Evolutionary conservation across 129 eudicot species (phyloP).

Genomic region (Gnaphalium uliginosum): DNA sequence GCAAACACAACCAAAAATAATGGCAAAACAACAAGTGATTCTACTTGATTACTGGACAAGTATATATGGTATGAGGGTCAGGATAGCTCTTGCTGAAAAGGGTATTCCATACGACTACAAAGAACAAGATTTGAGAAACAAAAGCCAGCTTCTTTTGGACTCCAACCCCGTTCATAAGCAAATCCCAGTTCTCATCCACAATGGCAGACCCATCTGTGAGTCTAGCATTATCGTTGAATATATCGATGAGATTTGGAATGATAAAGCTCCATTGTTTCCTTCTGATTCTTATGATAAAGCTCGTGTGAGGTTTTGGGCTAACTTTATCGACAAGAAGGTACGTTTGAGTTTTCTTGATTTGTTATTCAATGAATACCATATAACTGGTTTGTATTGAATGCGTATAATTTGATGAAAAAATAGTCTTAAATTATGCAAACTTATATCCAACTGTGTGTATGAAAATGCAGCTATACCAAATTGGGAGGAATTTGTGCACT

Average conservation of each 20-base stretch:
- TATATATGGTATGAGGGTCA: constrained; percentile 49
- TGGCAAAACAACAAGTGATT: constrained; percentile 28
- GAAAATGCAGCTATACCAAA: constrained; percentile 35
- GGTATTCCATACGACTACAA: constrained; percentile 41
- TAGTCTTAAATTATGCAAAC: neutral
- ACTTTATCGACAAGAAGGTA: constrained; percentile 53
- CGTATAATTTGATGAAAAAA: neutral
- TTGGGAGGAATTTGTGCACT: constrained; percentile 31
- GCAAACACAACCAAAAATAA: constrained; percentile 12
- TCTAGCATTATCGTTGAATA: constrained; percentile 47
- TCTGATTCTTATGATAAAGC: constrained; percentile 48
- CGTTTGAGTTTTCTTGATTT: neutral
- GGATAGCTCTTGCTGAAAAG: constrained; percentile 53
- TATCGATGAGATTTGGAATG: constrained; percentile 55
- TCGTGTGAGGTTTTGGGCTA: constrained; percentile 52
- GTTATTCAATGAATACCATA: neutral
- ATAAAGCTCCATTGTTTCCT: constrained; percentile 44
- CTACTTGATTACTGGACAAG: constrained; percentile 43
- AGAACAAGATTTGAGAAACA: constrained; percentile 44
- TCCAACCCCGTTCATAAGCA: constrained; percentile 52
- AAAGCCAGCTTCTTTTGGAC: constrained; percentile 40
- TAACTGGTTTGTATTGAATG: constrained; percentile 1
- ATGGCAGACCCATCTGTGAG: constrained; percentile 51
- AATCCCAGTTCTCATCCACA: constrained; percentile 54
- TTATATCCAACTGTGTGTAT: neutral